Base-by-base conservation (phyloP, 2,329 filamentous ascomycete species). In the Magnaporthales sp. region DNA sequence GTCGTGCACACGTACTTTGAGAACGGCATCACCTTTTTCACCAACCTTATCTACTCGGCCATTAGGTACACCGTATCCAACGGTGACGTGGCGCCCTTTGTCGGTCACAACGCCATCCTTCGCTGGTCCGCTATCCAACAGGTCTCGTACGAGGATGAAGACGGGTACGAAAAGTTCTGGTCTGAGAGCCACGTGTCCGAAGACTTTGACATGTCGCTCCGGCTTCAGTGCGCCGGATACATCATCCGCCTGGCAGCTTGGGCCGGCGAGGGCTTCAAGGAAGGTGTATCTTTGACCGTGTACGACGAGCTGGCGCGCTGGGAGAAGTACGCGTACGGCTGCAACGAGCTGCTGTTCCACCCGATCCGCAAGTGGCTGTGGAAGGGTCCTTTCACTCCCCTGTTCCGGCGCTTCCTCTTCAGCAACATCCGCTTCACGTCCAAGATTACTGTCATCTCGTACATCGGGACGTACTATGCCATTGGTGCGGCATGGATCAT, bases 301-400 rank as follows among this genome's bases (percentile, higher is more conserved):
- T 93, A 94, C 74, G 91, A 94, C 76, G 91, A 94, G 76, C 82
- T 94, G 68, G 89, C 90, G 1, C 89, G 91, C 67, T 94, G 91
- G 91, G 91, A 94, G 74, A 94, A 94, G 77, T 93, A 93, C 74
- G 91, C 91, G 3, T 93, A 92, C 72, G 91, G 91, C 51, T 93
- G 91, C 78, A 91, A 91, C 75, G 91, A 93, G 79, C 81, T 94
- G 67, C 82, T 94, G 67, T 94, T 95, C 80, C 85, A 94, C 74
- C 91, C 91, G 3, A 80, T 94, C 68, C 84, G 85, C 68, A 87
- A 86, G 71, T 94, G 91, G 91, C 76, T 87, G 61, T 87, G 83
- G 74, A 85, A 83, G 19, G 91, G 91, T 0, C 91, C 91, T 30
- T 91, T 94, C 75, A 94, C 91, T 4, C 88, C 89, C 26, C 84